Percentiles rank a stretch among this genome's conserved stretches.
phyloP scores from a whole-genome alignment of 306 rosid genomes.

The Elaeagnus macrophylla region DNA sequence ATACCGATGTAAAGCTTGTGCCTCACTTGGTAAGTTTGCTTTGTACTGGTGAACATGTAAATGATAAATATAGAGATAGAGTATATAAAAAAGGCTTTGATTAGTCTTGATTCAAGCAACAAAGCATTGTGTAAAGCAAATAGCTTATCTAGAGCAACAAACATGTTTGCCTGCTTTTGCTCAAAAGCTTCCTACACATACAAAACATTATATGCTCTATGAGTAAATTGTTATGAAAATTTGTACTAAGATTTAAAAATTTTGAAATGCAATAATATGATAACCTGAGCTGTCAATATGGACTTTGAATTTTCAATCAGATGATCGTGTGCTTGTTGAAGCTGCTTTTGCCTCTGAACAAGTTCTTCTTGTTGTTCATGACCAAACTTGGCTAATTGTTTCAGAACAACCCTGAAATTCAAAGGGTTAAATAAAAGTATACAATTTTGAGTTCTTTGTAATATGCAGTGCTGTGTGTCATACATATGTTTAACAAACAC shows the following conservation, averaged over 20 bases:
- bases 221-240: neutral
- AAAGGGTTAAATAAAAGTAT: neutral
- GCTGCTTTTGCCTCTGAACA: slow-evolving; percentile 35
- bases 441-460: too few species aligned
- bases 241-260: neutral
- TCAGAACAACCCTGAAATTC: slow-evolving; percentile 36
- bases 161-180: slow-evolving; percentile 63
- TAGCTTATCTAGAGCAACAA: slow-evolving; percentile 53
- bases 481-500: too few species aligned
- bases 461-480: too few species aligned
- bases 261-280: neutral
- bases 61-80: slow-evolving; percentile 39
- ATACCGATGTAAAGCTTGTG: slow-evolving; percentile 54
- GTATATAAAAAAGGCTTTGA: slow-evolving; percentile 54
- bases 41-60: slow-evolving; percentile 68
- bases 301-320: slow-evolving; percentile 48
- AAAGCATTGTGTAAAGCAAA: slow-evolving; percentile 57
- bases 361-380: slow-evolving; percentile 60
- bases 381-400: slow-evolving; percentile 43
- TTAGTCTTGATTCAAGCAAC: slow-evolving; percentile 53
- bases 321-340: slow-evolving; percentile 48
- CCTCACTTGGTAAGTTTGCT: slow-evolving; percentile 53
- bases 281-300: slow-evolving; percentile 57
- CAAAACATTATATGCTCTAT: too few species aligned
- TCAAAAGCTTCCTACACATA: slow-evolving; percentile 55